Base-by-base conservation (phyloP, 108 stramenopile species). In the Skeletonema grethae region DNA sequence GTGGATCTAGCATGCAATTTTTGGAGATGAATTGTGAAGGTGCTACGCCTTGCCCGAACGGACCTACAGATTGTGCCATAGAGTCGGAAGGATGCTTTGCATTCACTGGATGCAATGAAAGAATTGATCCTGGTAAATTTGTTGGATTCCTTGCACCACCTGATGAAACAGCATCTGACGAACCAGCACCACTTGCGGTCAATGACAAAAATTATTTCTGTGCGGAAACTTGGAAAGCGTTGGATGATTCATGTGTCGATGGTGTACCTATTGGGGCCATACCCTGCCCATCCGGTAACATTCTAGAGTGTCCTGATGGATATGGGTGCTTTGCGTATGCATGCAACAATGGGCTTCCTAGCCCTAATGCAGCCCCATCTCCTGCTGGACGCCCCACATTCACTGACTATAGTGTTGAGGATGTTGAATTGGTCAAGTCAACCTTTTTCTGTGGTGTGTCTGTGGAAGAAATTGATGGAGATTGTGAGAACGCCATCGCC, bases 21-120 rank as follows among this genome's bases (percentile, higher is more conserved):
- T 73, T 80, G 69, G 72, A 80, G 57, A 80, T 65, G 62, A 70
- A 69, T 29, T 80, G 79, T 53, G 79, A 80, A 5, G 79, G 72
- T 43, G 79, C 72, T n/a, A 73, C 72, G 0, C 79, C 79, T 16
- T 80, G 79, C 39, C 79, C 79, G 0, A 80, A 80, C 62, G 79
- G 79, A n/a, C 79, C 79, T 2, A 29, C 43, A 1, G 79, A 80
- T 65, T 80, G 79, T 53, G 61, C 22, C 8, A 63, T 63, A 7
- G 63, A 58, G 2, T 72, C 63, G 6, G 67, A 73, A 65, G 79
- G 79, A 29, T 80, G 79, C 63, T 80, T 80, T 60, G 79, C 79
- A 20, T 80, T 80, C 45, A 80, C 79, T 1, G 79, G 79, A 4
- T 80, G 79, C 36, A 80, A 80, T 32, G 68, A 41, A 2, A 10